Percentiles rank a stretch among this genome's conserved stretches.
These are phyloP conservation scores for Brassica hybrid DNA, from an alignment of 441 rosid species.

Conservation along the genomic window DNA sequence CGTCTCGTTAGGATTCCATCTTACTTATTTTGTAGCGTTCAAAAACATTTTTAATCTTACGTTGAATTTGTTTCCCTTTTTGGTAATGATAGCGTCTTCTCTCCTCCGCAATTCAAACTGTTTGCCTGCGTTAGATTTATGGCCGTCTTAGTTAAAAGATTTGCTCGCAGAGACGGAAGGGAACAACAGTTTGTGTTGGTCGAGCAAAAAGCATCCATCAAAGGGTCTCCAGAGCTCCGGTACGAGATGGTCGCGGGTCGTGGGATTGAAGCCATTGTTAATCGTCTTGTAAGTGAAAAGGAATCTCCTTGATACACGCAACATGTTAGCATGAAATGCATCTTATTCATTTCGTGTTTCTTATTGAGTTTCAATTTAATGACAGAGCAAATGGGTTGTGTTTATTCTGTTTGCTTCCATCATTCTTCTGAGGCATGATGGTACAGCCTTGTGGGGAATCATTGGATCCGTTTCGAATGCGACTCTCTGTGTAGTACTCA, in stretches of 20 bases:
- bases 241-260: conserved; percentile 24
- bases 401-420: conserved; percentile 35
- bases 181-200: conserved; percentile 39
- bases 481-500: conserved; percentile 33
- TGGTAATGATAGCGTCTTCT: conserved; percentile 19
- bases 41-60: too few relatives aligned
- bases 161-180: conserved; percentile 33
- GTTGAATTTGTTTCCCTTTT: conserved; percentile 21
- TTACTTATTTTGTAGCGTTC: too few relatives aligned
- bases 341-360: not conserved
- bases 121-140: conserved; percentile 42
- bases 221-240: conserved; percentile 34
- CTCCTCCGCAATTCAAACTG: not conserved
- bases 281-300: conserved; percentile 63
- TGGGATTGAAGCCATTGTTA: conserved; percentile 58
- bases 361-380: not conserved
- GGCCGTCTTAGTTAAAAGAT: conserved; percentile 40
- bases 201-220: conserved; percentile 53
- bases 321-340: conserved; percentile 30
- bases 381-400: conserved; percentile 47
- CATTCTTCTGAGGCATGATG: conserved; percentile 41
- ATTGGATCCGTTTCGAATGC: conserved; percentile 40
- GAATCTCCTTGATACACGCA: conserved; percentile 4
- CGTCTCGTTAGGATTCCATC: not conserved
- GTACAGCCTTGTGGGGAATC: conserved; percentile 39